Evolutionary conservation across 73 alveolate species (phyloP).

Genomic region (Urostyla sp.): DNA sequence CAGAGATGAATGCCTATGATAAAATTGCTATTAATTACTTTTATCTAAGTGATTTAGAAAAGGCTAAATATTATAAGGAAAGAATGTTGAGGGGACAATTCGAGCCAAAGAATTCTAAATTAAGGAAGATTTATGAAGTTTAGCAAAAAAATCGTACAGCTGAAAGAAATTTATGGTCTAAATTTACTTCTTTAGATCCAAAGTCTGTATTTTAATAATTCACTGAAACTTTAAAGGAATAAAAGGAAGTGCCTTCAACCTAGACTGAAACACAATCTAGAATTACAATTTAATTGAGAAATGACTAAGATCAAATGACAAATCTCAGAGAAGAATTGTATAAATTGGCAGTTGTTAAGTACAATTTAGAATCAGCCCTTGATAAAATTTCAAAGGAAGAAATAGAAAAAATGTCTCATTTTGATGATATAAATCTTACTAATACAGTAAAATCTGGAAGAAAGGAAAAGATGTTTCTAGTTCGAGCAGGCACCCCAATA

Average conservation of each 20-base stretch:
- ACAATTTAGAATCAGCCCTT: background rate
- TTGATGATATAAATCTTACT: background rate
- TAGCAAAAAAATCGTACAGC: slow-evolving; percentile 30
- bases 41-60: slow-evolving; percentile 61
- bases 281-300: no score
- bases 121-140: slow-evolving; percentile 52
- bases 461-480: slow-evolving; percentile 37
- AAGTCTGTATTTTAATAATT: slow-evolving; percentile 11
- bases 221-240: slow-evolving; percentile 23
- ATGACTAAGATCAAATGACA: background rate
- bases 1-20: slow-evolving; percentile 67
- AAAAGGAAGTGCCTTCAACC: background rate
- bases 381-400: slow-evolving; percentile 32
- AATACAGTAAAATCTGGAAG: no score
- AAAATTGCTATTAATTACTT: slow-evolving; percentile 49
- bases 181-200: slow-evolving; percentile 28
- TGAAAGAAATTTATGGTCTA: slow-evolving; percentile 36
- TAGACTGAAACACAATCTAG: no score
- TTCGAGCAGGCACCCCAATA: slow-evolving; percentile 41
- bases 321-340: slow-evolving; percentile 18
- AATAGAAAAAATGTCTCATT: no score
- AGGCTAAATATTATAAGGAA: slow-evolving; percentile 53
- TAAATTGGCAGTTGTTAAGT: background rate
- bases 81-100: slow-evolving; percentile 53
- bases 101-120: slow-evolving; percentile 53